These are phyloP conservation scores for Tuber microsphaerosporum DNA, from an alignment of 495 filamentous ascomycete genomes.

Conservation along the genomic window DNA sequence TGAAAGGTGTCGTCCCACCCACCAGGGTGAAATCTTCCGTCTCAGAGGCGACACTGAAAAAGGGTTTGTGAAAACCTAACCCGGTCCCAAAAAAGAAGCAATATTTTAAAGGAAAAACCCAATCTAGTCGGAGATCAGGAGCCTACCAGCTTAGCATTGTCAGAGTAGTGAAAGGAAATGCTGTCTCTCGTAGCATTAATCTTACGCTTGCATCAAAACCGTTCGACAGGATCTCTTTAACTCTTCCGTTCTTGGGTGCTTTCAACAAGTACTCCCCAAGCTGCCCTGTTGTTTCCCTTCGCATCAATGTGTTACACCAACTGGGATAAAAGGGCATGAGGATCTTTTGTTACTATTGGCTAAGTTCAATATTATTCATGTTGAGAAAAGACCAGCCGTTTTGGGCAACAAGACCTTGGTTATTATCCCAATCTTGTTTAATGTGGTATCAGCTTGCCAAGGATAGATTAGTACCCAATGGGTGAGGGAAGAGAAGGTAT, in stretches of 20 bases:
- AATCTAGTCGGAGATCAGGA: not conserved
- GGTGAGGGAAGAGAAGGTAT: not conserved
- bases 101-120: not conserved
- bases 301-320: not conserved
- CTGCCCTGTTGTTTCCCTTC: not conserved
- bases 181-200: not conserved
- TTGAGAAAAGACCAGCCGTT: not conserved
- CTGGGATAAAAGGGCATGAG: not conserved
- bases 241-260: not conserved
- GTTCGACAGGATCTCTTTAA: not conserved
- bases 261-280: not conserved
- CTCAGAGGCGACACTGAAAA: conserved; percentile 7
- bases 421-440: not conserved
- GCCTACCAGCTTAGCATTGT: not conserved
- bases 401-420: not conserved
- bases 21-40: conserved; percentile 23
- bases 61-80: not conserved
- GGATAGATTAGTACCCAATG: not conserved
- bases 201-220: not conserved
- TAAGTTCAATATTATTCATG: not conserved
- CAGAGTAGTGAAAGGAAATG: not conserved
- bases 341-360: not conserved
- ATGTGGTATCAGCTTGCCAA: not conserved
- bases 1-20: conserved; percentile 46
- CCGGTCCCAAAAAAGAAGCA: not conserved